Base-by-base conservation (phyloP, 192 early-diverging fungal species). In the Pilobolus umbonatus region DNA sequence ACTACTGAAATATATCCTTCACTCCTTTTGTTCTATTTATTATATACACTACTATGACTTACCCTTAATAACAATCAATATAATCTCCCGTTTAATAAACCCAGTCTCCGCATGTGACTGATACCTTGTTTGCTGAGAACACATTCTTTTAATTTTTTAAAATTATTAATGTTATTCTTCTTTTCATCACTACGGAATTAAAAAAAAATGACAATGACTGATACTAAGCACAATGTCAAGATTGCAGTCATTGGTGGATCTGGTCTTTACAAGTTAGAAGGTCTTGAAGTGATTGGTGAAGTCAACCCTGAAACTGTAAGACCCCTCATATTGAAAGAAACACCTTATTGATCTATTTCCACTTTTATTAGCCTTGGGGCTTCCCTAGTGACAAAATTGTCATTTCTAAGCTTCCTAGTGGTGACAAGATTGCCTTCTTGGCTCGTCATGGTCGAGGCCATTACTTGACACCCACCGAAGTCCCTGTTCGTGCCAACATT, bases 241-340 rank as follows among this genome's bases (percentile, higher is more conserved):
- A 88, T 98, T 64, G 96, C 84, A 50, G 76, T 98, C 57, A 98
- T 98, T 57, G 97, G 97, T 39, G 97, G 97, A 22, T 90, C 91
- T 21, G 92, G 94, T 47, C 88, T 95, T 50, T 96, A 97, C 78
- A 64, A 85, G 39, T 84, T 97, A 11, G 70, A 69, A 58, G 57
- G 44, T 24, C 57, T 59, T 24, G 57, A 59, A 3, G 30, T 58
- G 45, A 34, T 95, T 34, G 83, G 87, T 62, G 91, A 94, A 74
- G 75, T 92, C 46, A 83, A 88, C 70, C 89, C 92, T 12, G 73
- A 87, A 43, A 99, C 97, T 22, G 90, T 85, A 78, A 57, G 78
- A 43, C 12, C 4, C 36, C 34, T 21, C 14, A 55, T 14, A 51
- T 26, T 21, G 22, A 19, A 30, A 32, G 21, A 32, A 40, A 17